Evolutionary conservation across 1,284 basidiomycete species (phyloP).

Genomic region (Earliella scabrosa): DNA sequence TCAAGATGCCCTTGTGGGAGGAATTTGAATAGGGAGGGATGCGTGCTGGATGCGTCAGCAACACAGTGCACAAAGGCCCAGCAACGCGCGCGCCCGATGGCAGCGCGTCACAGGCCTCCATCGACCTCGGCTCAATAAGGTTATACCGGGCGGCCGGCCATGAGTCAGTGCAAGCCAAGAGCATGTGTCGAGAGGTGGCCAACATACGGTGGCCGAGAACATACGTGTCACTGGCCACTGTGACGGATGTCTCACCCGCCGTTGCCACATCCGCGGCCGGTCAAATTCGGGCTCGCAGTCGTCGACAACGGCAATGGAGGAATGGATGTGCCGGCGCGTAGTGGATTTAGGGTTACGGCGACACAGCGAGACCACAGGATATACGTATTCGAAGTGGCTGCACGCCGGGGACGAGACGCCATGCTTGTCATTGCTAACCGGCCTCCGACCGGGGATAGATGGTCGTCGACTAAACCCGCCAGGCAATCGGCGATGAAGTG

Average conservation of each 20-base stretch:
- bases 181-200: background rate
- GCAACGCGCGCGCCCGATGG: background rate
- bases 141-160: no score
- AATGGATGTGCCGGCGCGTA: no score
- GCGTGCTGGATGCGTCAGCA: conserved; percentile 14
- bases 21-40: conserved; percentile 3
- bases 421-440: no score
- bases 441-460: conserved; percentile 15
- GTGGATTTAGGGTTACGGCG: background rate
- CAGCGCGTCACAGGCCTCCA: background rate
- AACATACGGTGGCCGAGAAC: background rate
- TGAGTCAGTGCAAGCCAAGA: no score
- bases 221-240: background rate
- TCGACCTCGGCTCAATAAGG: background rate
- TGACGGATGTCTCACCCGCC: no score
- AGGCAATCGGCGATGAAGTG: conserved; percentile 16
- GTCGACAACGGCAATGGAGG: background rate
- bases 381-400: no score
- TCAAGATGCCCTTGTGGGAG: background rate
- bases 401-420: no score
- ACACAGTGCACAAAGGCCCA: background rate
- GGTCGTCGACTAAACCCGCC: background rate
- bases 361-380: no score
- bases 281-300: conserved; percentile 1
- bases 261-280: no score